phyloP scores from a whole-genome alignment of 768 basidiomycete genomes.

The Agaricus subrufescens region DNA sequence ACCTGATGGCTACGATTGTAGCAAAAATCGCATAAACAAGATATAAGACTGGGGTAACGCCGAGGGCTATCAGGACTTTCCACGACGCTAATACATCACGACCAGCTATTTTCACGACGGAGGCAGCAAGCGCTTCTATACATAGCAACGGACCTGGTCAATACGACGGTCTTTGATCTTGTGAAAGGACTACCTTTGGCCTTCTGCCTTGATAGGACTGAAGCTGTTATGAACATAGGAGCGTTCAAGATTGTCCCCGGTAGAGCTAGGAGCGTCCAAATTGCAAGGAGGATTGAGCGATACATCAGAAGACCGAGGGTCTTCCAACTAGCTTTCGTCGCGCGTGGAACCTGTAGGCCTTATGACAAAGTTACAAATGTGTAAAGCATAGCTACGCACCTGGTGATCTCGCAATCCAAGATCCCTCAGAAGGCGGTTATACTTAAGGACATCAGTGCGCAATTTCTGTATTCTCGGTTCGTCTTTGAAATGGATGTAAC shows the following conservation, averaged over 20 bases:
- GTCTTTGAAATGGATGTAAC: constrained; percentile 89
- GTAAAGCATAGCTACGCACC: constrained; percentile 33
- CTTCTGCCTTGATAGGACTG: constrained; percentile 81
- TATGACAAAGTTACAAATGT: background rate
- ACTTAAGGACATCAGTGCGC: constrained; percentile 75
- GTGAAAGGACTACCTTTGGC: constrained; percentile 60
- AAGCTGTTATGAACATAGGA: constrained; percentile 90
- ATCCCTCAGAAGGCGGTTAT: constrained; percentile 84
- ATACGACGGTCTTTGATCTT: background rate
- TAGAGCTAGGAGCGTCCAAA: constrained; percentile 82
- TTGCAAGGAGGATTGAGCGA: constrained; percentile 66
- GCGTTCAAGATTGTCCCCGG: constrained; percentile 90
- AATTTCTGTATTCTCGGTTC: constrained; percentile 85
- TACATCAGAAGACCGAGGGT: constrained; percentile 80
- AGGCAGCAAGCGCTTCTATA: constrained; percentile 91
- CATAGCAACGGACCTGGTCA: background rate
- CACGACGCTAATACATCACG: constrained; percentile 96
- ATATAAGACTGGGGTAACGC: constrained; percentile 85
- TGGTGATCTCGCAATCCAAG: constrained; percentile 94
- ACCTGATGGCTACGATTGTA: constrained; percentile 64
- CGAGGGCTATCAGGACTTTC: constrained; percentile 94
- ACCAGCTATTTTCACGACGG: constrained; percentile 92
- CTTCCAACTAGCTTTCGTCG: constrained; percentile 83
- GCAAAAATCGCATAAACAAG: constrained; percentile 78
- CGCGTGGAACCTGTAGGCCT: constrained; percentile 70